Base-by-base conservation (phyloP, 2,329 filamentous ascomycete genomes). In the Xylariales sp. region DNA sequence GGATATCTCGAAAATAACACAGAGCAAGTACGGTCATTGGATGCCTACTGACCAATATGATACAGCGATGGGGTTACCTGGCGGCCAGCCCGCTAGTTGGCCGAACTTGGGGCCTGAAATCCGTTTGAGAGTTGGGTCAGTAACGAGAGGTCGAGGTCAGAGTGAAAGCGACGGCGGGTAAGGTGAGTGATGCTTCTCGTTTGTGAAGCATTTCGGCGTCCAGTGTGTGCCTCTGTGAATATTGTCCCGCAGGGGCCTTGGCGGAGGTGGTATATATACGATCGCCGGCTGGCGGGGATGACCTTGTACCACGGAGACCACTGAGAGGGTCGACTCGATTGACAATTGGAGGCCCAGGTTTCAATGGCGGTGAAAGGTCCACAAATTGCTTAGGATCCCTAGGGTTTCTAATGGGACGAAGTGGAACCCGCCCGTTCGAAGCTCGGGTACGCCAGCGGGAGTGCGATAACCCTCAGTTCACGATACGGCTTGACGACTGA, bases 11-110 rank as follows among this genome's bases (percentile, higher is more conserved):
- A 43, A 29, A 33, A 38, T 37, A 35, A 37, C 31, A 30, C 42
- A 30, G 40, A 40, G 40, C 37, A 34, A 20, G 37, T 32, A 29
- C 30, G 42, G 33, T 42, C 34, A 56, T 58, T 59, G 52, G 57
- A 56, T 43, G 51, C 48, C 30, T 42, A 63, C 62, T 63, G 54
- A 65, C 62, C 62, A 63, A 62, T 65, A 66, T 64, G 55, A 57
- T 63, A 65, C 59, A 63, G 55, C 37, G 51, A 53, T 55, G 43
- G 48, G 44, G 52, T 47, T 51, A 46, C 45, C 53, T 41, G 28
- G 41, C 37, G 40, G 43, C 51, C 47, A 47, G 43, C 47, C 45
- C 44, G 55, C 53, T 57, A 47, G 53, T 49, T 50, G 51, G 30
- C 37, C 49, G 49, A 43, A 40, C 29, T 41, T 39, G 29, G 33